Evolutionary conservation across 1,139 yeast genomes (phyloP), one percentile per base, ranked within the genome.

Genomic region (Nakaseomyces nivariensis): DNA sequence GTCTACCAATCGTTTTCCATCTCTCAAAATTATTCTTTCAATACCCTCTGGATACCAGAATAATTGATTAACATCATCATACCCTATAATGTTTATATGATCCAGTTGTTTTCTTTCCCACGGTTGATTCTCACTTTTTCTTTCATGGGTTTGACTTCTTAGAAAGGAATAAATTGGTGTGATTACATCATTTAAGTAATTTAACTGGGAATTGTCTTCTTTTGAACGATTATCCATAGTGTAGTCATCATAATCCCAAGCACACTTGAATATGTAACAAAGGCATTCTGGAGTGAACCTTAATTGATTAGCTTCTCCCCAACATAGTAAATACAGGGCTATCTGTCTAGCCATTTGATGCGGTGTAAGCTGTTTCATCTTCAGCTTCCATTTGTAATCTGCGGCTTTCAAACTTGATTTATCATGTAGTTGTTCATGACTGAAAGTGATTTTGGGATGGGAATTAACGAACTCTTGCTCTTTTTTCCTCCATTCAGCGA

Each of bases 291-390:
- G 96, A 76, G 87, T 79, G 59, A 84, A 86, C 50, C 96, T 70
- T 2, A 85, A 66, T 58, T 85, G 90, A 59, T 85, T 86, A 0
- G 95, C 89, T 64, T 88, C 96, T 0, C 95, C 95, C 96, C 96
- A 88, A 57, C 86, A 78, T 52, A 86, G 68, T 24, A 88, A 71
- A 58, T 82, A 88, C 9, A 88, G 65, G 0, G 85, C 82, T 9
- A 87, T 61, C 57, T 88, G 95, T 41, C 79, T 73, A 1, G 80
- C 73, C 64, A 81, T 75, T 52, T 83, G 82, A 5, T 69, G 60
- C 1, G 84, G 72, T 0, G 79, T 60, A 49, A 81, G 64, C 4
- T 67, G 65, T 50, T 74, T 73, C 89, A 86, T 82, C 55, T 73
- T 77, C 8, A 68, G 61, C 48, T 74, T 75, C 92, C 95, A 86